Percentiles rank a stretch among this genome's conserved stretches.
These are phyloP conservation scores for Starmerella davenportii DNA, from an alignment of 805 yeast species.

Conservation along the genomic window DNA sequence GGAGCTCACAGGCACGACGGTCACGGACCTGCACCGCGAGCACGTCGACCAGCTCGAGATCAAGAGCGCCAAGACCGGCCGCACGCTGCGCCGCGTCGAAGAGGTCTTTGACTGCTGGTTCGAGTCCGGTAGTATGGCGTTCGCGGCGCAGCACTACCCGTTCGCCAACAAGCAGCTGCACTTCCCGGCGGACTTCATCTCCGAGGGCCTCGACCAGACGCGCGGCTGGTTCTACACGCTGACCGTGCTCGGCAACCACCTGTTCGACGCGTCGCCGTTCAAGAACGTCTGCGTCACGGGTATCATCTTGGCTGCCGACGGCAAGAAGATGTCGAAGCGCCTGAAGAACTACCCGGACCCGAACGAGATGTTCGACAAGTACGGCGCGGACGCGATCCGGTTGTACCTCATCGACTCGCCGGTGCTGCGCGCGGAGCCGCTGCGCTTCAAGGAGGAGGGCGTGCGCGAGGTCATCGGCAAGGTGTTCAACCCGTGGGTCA, in stretches of 20 bases:
- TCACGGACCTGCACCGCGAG: constrained; percentile 89
- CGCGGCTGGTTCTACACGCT: constrained; percentile 99
- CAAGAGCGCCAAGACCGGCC: constrained; percentile 82
- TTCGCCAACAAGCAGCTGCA: constrained; percentile 56
- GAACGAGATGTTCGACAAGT: constrained; percentile 53
- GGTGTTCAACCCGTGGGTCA: constrained; percentile 97
- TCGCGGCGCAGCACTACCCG: constrained; percentile 91
- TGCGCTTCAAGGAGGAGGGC: constrained; percentile 96
- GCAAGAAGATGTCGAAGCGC: constrained; percentile 98
- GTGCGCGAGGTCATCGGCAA: constrained; percentile 93
- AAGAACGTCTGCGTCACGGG: constrained; percentile 91
- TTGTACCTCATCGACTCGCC: constrained; percentile 93
- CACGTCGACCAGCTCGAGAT: constrained; percentile 78
- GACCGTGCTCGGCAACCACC: constrained; percentile 85
- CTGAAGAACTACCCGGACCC: constrained; percentile 98
- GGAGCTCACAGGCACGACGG: constrained; percentile 62
- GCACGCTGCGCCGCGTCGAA: constrained; percentile 71
- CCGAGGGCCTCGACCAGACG: constrained; percentile 98
- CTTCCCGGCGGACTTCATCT: constrained; percentile 94
- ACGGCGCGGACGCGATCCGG: constrained; percentile 97
- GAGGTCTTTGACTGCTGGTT: constrained; percentile 99
- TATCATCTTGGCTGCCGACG: constrained; percentile 92
- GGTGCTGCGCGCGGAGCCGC: constrained; percentile 86
- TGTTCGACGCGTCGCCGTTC: constrained; percentile 84
- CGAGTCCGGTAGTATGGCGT: constrained; percentile 98